Percentiles rank a stretch among this genome's conserved stretches.
These are phyloP conservation scores for Candida labiduridarum DNA, from an alignment of 1,139 yeast genomes.

Conservation along the genomic window DNA sequence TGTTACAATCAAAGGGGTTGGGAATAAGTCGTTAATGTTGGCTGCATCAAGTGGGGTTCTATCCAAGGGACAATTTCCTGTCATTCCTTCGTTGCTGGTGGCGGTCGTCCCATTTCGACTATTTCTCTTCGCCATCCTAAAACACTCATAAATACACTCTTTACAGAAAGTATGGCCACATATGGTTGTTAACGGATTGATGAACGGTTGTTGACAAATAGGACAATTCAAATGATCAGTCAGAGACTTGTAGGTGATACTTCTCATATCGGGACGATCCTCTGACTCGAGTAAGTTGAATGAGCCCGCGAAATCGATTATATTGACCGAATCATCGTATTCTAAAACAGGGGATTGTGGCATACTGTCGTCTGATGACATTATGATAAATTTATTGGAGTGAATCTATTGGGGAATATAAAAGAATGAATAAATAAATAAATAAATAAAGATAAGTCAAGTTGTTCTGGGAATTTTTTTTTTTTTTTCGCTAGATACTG, in stretches of 20 bases:
- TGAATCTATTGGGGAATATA: too few relatives aligned
- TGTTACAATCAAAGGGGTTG: constrained; percentile 63
- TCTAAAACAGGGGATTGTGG: constrained; percentile 1
- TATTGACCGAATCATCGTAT: constrained; percentile 15
- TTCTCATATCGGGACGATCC: constrained; percentile 37
- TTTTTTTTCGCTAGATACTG: too few relatives aligned
- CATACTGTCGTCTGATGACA: constrained; percentile 1
- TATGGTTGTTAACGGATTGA: constrained; percentile 54
- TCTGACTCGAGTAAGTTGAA: constrained; percentile 20
- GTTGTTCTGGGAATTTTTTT: too few relatives aligned
- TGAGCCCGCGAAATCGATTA: constrained; percentile 17
- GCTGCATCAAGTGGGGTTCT: constrained; percentile 49
- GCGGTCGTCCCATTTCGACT: constrained; percentile 6
- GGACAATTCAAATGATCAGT: constrained; percentile 62
- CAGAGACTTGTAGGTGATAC: constrained; percentile 33
- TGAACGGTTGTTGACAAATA: constrained; percentile 59
- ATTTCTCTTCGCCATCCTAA: constrained; percentile 31
- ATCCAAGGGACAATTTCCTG: constrained; percentile 63
- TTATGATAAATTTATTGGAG: neutral
- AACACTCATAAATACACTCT: constrained; percentile 52
- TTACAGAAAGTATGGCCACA: constrained; percentile 66
- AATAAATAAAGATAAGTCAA: too few relatives aligned
- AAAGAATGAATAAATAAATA: too few relatives aligned
- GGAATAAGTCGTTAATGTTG: constrained; percentile 49
- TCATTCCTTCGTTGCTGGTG: constrained; percentile 5